These are phyloP conservation scores for Raphanus raphanistrum DNA, from an alignment of 345 rosid species.

Conservation along the genomic window DNA sequence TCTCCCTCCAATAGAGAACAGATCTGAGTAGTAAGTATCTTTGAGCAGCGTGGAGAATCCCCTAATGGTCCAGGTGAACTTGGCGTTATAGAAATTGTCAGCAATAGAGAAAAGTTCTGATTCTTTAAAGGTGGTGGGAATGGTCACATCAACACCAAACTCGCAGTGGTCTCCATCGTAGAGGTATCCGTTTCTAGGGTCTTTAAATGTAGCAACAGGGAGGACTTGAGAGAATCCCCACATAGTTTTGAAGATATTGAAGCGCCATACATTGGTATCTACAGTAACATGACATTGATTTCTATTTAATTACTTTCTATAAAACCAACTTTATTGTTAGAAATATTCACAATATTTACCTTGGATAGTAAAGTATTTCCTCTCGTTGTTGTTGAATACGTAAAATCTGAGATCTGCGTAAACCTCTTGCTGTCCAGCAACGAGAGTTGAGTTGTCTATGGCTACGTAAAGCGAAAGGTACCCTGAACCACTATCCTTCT, in stretches of 20 bases:
- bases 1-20: constrained; percentile 19
- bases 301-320: neutral
- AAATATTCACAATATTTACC: neutral
- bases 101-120: constrained; percentile 13
- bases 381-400: constrained; percentile 26
- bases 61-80: neutral
- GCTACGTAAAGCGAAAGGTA: constrained; percentile 31
- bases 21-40: neutral
- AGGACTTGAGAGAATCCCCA: constrained; percentile 5
- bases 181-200: neutral
- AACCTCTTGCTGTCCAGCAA: constrained; percentile 8
- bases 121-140: neutral
- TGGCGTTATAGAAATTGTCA: neutral
- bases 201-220: neutral
- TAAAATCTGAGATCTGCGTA: constrained; percentile 31
- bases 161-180: constrained; percentile 14
- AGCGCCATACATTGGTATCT: neutral
- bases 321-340: neutral
- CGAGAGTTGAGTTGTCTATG: constrained; percentile 10
- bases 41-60: constrained; percentile 8
- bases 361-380: constrained; percentile 32
- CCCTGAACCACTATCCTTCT: constrained; percentile 14
- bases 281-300: neutral
- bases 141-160: constrained; percentile 7
- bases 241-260: neutral